These are phyloP conservation scores for Hypoxylon perforatum DNA, from an alignment of 495 filamentous ascomycete species.

Conservation along the genomic window DNA sequence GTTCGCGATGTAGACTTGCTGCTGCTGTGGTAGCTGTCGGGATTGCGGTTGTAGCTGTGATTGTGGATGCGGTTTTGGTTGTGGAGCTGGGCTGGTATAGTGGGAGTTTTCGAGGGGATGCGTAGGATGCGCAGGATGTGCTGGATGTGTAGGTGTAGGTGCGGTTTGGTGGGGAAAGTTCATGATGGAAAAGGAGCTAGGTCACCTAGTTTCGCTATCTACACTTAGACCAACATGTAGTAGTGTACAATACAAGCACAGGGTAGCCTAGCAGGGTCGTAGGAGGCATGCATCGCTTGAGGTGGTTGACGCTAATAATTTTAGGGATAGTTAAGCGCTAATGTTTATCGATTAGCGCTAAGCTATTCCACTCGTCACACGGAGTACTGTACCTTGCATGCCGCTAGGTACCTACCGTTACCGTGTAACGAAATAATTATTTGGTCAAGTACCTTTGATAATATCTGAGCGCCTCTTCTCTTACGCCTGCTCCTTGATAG, in stretches of 20 bases:
- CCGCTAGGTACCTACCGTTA: too few relatives aligned
- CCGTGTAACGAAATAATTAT: too few relatives aligned
- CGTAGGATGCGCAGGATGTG: conserved; percentile 2
- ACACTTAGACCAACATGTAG: too few relatives aligned
- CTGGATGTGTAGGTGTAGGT: background rate
- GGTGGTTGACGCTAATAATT: background rate
- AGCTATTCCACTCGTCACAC: too few relatives aligned
- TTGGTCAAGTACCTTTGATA: too few relatives aligned
- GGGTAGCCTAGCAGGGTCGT: background rate
- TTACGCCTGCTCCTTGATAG: too few relatives aligned
- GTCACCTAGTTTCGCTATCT: background rate
- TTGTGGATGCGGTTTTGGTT: conserved; percentile 30
- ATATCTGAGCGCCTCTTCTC: too few relatives aligned
- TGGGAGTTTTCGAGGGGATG: conserved; percentile 22
- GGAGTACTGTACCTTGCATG: too few relatives aligned
- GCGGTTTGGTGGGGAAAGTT: conserved; percentile 17
- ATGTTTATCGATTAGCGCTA: conserved; percentile 18
- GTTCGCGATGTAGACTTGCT: conserved; percentile 61
- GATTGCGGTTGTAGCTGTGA: conserved; percentile 36
- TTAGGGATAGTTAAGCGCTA: background rate
- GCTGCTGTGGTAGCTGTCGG: conserved; percentile 30
- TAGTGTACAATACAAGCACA: too few relatives aligned
- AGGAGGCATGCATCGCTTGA: background rate
- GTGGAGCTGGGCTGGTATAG: conserved; percentile 13
- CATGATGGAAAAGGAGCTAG: conserved; percentile 17